Conservation (phyloP, 1,139 yeast genomes). For the Pichia sp. region DNA sequence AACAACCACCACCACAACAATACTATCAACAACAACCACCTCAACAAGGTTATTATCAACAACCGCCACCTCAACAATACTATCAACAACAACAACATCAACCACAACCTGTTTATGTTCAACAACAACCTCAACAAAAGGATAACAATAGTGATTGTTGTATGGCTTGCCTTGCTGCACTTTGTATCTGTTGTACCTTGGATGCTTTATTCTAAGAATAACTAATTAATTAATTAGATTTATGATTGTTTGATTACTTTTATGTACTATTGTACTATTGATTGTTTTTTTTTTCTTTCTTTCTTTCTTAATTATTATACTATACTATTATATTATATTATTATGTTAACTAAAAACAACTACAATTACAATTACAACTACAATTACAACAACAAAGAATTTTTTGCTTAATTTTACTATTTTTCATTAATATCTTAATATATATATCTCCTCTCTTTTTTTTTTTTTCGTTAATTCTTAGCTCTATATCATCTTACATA, state of each 20-base stretch:
- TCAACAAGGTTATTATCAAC: constrained; percentile 42
- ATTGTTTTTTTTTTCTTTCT: background rate
- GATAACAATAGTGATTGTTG: constrained; percentile 45
- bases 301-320: too few species aligned
- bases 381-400: too few species aligned
- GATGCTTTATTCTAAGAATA: constrained; percentile 48
- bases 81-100: constrained; percentile 49
- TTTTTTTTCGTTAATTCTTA: too few species aligned
- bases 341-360: too few species aligned
- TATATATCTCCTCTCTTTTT: too few species aligned
- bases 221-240: background rate
- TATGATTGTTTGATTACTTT: background rate
- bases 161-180: constrained; percentile 64
- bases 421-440: too few species aligned
- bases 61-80: constrained; percentile 37
- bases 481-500: too few species aligned
- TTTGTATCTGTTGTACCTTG: constrained; percentile 69
- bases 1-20: constrained; percentile 33
- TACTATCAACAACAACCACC: constrained; percentile 29
- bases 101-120: constrained; percentile 64
- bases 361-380: too few species aligned
- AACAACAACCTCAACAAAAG: constrained; percentile 47
- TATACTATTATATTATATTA: too few species aligned
- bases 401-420: too few species aligned
- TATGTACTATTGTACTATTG: background rate